phyloP scores from a whole-genome alignment of 345 rosid species.

The Clausena lansium region DNA sequence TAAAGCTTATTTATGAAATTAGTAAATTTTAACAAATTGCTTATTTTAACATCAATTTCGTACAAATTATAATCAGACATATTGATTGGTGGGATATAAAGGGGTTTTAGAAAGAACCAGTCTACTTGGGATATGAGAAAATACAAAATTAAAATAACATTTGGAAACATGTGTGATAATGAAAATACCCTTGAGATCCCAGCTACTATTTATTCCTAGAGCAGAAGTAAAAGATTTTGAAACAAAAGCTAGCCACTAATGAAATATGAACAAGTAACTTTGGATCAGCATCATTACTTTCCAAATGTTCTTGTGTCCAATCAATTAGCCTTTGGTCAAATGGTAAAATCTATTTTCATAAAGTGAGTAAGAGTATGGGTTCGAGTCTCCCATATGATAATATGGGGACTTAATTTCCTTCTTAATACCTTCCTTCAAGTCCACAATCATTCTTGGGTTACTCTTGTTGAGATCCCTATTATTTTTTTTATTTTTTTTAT shows the following conservation, averaged over 20 bases:
- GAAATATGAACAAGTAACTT: conserved; percentile 90
- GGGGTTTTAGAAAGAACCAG: no score
- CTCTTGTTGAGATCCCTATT: no score
- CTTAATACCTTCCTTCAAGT: no score
- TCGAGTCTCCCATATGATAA: no score
- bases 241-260: conserved; percentile 40
- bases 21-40: background rate
- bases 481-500: no score
- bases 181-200: background rate
- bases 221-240: background rate
- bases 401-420: no score
- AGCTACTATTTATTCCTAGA: background rate
- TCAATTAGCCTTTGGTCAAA: no score
- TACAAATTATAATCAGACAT: no score
- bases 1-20: background rate
- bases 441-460: no score
- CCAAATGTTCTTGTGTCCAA: conserved; percentile 69
- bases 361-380: no score
- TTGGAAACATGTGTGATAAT: background rate
- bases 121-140: background rate
- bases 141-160: background rate
- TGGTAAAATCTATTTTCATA: no score
- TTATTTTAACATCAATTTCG: background rate
- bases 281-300: conserved; percentile 94
- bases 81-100: background rate